phyloP scores from a whole-genome alignment of 805 yeast genomes.

The Pichia eremophila region DNA sequence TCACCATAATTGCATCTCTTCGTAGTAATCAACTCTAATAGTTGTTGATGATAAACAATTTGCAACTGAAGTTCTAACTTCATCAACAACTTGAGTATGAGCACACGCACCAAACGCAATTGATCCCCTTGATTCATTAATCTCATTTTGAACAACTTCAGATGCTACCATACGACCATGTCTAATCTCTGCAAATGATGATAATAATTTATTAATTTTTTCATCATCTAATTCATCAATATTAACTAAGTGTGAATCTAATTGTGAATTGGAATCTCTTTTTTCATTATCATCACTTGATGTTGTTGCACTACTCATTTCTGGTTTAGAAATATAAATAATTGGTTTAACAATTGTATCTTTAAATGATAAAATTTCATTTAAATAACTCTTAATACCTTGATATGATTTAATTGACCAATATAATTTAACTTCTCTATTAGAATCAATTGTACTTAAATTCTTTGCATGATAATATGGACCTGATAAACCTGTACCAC shows the following conservation, averaged over 20 bases:
- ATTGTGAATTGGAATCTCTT: not conserved
- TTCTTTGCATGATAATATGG: conserved; percentile 33
- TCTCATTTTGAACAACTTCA: conserved; percentile 28
- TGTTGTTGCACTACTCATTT: not conserved
- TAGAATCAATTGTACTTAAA: conserved; percentile 23
- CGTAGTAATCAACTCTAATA: conserved; percentile 24
- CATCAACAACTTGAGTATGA: conserved; percentile 33
- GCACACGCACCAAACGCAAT: conserved; percentile 43
- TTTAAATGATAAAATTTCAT: conserved; percentile 31
- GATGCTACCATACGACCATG: conserved; percentile 35
- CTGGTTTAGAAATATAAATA: conserved; percentile 34
- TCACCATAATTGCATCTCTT: conserved; percentile 30
- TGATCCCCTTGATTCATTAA: conserved; percentile 29
- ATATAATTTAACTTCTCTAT: conserved; percentile 35
- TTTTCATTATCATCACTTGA: conserved; percentile 4
- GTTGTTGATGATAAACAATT: conserved; percentile 7
- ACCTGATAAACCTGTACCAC: conserved; percentile 71
- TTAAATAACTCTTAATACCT: conserved; percentile 42
- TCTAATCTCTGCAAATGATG: conserved; percentile 33
- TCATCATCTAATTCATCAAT: not conserved
- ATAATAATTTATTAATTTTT: conserved; percentile 16
- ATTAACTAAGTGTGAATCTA: not conserved
- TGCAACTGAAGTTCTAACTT: conserved; percentile 19
- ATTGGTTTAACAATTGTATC: conserved; percentile 28
- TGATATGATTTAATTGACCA: conserved; percentile 56